Percentiles rank a stretch among this genome's conserved stretches.
Evolutionary conservation across 2,329 filamentous ascomycete genomes (phyloP).

Genomic region (Rutstroemia sydowiana): DNA sequence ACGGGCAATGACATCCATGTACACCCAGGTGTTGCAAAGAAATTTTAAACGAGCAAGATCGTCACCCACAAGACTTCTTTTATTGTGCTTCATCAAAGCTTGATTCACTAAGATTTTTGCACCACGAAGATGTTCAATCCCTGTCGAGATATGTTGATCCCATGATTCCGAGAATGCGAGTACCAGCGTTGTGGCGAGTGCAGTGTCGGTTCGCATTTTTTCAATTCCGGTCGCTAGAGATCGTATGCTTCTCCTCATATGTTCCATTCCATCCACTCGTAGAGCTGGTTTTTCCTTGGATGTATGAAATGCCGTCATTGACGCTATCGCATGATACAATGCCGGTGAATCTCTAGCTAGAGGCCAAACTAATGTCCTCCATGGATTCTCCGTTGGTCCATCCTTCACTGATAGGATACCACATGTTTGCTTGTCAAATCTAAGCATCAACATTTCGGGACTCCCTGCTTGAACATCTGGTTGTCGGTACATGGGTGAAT

Average conservation of each 20-base stretch:
- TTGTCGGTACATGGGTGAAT: conserved; percentile 35
- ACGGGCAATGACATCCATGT: conserved; percentile 65
- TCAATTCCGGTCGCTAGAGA: conserved; percentile 51
- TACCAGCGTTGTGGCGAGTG: conserved; percentile 62
- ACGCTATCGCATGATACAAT: conserved; percentile 59
- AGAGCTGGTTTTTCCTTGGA: conserved; percentile 49
- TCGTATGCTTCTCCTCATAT: conserved; percentile 58
- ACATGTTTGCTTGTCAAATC: conserved; percentile 60
- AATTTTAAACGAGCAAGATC: conserved; percentile 53
- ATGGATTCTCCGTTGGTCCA: conserved; percentile 61
- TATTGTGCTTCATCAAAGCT: conserved; percentile 43
- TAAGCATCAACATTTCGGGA: conserved; percentile 53
- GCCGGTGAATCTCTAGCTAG: conserved; percentile 56
- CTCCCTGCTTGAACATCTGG: conserved; percentile 44
- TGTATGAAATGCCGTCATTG: conserved; percentile 63
- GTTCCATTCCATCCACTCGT: conserved; percentile 56
- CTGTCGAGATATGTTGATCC: conserved; percentile 62
- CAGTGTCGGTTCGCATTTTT: conserved; percentile 56
- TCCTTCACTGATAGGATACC: conserved; percentile 66
- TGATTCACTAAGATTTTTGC: conserved; percentile 57
- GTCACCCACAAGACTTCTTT: conserved; percentile 35
- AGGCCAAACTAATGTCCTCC: conserved; percentile 65
- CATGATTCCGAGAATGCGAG: conserved; percentile 65
- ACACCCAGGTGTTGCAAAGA: conserved; percentile 66
- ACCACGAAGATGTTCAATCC: conserved; percentile 61